Percentiles rank a stretch among this genome's conserved stretches.
Conservation (phyloP, 2,329 filamentous ascomycete species). For the Botrytis sinoallii region DNA sequence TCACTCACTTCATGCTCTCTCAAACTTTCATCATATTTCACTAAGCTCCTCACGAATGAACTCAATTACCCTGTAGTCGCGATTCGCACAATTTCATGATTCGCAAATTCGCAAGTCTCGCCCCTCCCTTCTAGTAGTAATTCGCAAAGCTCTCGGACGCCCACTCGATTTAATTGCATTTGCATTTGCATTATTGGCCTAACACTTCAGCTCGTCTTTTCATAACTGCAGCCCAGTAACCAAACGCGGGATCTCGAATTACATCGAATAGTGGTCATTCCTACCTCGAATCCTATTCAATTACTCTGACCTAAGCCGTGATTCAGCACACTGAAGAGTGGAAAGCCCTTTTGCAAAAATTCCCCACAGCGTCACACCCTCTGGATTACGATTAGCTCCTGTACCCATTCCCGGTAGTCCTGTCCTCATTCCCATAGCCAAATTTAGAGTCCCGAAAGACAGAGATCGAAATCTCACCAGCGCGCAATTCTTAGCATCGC, state of each 20-base stretch:
- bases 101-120: conserved; percentile 2
- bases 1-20: neutral
- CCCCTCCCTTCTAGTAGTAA: neutral
- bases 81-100: neutral
- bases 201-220: conserved; percentile 1
- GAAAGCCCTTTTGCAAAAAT: conserved; percentile 4
- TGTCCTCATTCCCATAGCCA: conserved; percentile 12
- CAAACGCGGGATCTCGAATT: conserved; percentile 10
- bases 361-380: conserved; percentile 13
- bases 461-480: conserved; percentile 11
- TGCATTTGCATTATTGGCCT: conserved; percentile 9
- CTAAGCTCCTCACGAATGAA: neutral
- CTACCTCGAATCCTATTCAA: neutral
- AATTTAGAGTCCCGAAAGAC: conserved; percentile 15
- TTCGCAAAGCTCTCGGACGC: neutral
- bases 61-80: neutral
- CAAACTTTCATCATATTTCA: neutral
- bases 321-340: conserved; percentile 3
- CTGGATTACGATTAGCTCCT: conserved; percentile 1
- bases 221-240: conserved; percentile 6
- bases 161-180: conserved; percentile 9
- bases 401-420: neutral
- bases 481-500: conserved; percentile 13
- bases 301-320: conserved; percentile 19
- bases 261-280: neutral